These are phyloP conservation scores for Neonothopanus nambi DNA, from an alignment of 1,284 basidiomycete genomes.

Conservation along the genomic window DNA sequence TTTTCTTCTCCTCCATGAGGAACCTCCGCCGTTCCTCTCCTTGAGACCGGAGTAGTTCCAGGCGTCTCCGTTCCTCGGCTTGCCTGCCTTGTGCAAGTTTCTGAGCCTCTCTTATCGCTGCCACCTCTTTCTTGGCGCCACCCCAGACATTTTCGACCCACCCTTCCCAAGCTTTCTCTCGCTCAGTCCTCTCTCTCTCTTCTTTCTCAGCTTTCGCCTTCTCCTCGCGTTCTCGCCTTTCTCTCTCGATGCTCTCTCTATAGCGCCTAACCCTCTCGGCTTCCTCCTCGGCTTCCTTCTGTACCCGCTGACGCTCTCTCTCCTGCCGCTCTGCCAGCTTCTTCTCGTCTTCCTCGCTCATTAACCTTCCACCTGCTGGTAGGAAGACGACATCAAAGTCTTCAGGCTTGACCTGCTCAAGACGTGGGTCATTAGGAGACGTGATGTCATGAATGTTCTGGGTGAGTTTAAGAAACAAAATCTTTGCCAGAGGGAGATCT, in stretches of 20 bases:
- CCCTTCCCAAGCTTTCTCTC: conserved; percentile 19
- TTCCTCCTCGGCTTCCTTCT: conserved; percentile 41
- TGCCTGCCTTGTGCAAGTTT: conserved; percentile 14
- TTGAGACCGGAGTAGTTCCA: background rate
- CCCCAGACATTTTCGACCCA: conserved; percentile 12
- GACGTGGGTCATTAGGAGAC: conserved; percentile 59
- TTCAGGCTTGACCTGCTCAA: conserved; percentile 61
- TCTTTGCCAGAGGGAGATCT: conserved; percentile 63
- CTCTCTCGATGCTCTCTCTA: conserved; percentile 17
- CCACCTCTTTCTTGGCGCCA: conserved; percentile 4
- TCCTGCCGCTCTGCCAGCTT: conserved; percentile 39
- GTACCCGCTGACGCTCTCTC: conserved; percentile 37
- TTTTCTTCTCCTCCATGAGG: background rate
- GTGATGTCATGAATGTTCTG: conserved; percentile 56
- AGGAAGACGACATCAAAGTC: conserved; percentile 64
- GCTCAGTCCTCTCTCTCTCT: conserved; percentile 24
- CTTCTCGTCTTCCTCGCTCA: conserved; percentile 48
- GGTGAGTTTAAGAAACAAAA: conserved; percentile 54
- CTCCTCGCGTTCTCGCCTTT: conserved; percentile 30
- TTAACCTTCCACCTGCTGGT: conserved; percentile 49
- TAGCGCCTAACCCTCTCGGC: conserved; percentile 22
- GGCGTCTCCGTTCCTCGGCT: conserved; percentile 9
- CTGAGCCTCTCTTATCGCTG: conserved; percentile 11
- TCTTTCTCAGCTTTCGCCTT: conserved; percentile 33
- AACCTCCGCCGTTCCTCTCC: conserved; percentile 1